A percentile compares a stretch with the other conserved stretches of the same genome.
Conservation (phyloP, 495 filamentous ascomycete species). For the Podospora tetraspora region DNA sequence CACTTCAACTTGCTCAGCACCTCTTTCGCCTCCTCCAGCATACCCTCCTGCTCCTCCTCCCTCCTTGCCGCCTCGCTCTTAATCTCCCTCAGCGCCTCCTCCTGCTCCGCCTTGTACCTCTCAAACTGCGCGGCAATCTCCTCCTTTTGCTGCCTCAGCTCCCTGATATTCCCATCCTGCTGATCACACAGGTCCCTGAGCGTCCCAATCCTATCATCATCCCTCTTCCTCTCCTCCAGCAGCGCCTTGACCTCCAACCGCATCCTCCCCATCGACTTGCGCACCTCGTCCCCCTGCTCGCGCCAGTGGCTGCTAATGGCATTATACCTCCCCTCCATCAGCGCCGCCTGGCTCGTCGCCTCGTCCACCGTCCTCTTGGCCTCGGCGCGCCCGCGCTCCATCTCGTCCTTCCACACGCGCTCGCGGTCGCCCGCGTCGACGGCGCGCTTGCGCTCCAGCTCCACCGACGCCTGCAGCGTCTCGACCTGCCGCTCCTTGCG, state of each 20-base stretch:
- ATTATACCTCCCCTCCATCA: conserved; percentile 63
- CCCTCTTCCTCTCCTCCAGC: conserved; percentile 46
- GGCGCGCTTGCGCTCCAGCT: conserved; percentile 61
- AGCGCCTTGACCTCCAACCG: conserved; percentile 45
- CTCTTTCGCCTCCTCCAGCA: conserved; percentile 55
- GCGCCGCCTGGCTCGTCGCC: conserved; percentile 49
- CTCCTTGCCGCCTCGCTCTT: conserved; percentile 50
- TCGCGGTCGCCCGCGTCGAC: conserved; percentile 55
- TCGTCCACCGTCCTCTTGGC: conserved; percentile 59
- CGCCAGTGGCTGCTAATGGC: conserved; percentile 62
- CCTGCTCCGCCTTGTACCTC: conserved; percentile 58
- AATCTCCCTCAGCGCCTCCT: conserved; percentile 52
- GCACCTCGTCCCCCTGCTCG: conserved; percentile 57
- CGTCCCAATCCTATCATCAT: conserved; percentile 52
- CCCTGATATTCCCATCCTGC: conserved; percentile 60
- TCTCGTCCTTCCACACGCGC: conserved; percentile 53
- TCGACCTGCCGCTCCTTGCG: conserved; percentile 79
- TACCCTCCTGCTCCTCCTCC: conserved; percentile 50
- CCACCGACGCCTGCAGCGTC: conserved; percentile 60
- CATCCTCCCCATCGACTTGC: conserved; percentile 49
- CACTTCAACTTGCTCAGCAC: conserved; percentile 63
- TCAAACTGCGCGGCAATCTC: conserved; percentile 52
- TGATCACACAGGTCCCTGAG: conserved; percentile 63
- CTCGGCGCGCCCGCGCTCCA: conserved; percentile 56
- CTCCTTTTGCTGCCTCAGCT: conserved; percentile 54